phyloP scores from a whole-genome alignment of 495 filamentous ascomycete species.

The Xanthoparmelia taractica region DNA sequence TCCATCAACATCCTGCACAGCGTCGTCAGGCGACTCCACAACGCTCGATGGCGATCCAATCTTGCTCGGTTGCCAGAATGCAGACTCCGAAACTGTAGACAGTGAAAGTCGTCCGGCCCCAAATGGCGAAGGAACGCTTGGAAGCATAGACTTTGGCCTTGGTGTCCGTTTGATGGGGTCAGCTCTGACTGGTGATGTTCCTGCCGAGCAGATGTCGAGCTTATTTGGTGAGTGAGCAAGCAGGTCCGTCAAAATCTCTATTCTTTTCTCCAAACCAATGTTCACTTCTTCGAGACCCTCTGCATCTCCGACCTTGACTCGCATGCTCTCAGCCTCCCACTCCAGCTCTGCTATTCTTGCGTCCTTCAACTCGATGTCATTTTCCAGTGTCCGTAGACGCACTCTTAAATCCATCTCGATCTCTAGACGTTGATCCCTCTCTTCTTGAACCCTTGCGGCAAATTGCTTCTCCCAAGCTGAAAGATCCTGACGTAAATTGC shows the following conservation, averaged over 20 bases:
- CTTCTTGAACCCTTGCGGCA: slow-evolving; percentile 34
- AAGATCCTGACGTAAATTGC: slow-evolving; percentile 32
- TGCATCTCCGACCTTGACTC: slow-evolving; percentile 25
- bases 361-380: slow-evolving; percentile 30
- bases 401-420: slow-evolving; percentile 29
- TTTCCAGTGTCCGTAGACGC: slow-evolving; percentile 25
- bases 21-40: slow-evolving; percentile 17
- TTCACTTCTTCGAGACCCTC: slow-evolving; percentile 35
- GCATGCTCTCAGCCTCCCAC: slow-evolving; percentile 30
- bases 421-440: slow-evolving; percentile 28
- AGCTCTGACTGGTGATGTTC: slow-evolving; percentile 22
- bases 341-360: slow-evolving; percentile 27
- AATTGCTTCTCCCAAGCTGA: slow-evolving; percentile 41
- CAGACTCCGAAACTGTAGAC: slow-evolving; percentile 21
- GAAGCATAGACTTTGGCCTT: slow-evolving; percentile 29
- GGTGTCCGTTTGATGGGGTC: slow-evolving; percentile 19
- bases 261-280: slow-evolving; percentile 30
- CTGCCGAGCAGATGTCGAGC: slow-evolving; percentile 19
- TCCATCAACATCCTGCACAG: background rate
- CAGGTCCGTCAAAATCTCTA: slow-evolving; percentile 36
- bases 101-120: slow-evolving; percentile 21
- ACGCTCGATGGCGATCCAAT: slow-evolving; percentile 14
- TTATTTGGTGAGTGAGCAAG: slow-evolving; percentile 35
- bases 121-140: slow-evolving; percentile 25
- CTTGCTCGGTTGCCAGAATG: slow-evolving; percentile 17